Conservation (phyloP, 768 basidiomycete genomes). For the Podaxis sp. region DNA sequence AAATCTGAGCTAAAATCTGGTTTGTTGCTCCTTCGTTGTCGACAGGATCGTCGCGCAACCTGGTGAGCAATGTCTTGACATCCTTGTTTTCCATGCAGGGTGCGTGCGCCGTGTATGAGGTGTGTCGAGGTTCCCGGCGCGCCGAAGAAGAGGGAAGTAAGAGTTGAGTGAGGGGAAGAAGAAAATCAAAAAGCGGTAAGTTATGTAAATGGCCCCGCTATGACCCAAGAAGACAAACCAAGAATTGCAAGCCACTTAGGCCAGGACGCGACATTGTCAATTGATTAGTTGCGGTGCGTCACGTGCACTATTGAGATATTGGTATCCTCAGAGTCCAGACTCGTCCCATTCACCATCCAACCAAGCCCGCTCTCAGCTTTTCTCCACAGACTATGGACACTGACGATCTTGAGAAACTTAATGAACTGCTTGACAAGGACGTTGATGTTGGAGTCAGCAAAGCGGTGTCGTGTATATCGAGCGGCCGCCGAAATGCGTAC, state of each 20-base stretch:
- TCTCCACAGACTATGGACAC: constrained; percentile 46
- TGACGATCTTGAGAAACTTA: constrained; percentile 55
- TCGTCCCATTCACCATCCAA: background rate
- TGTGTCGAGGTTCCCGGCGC: background rate
- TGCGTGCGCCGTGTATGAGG: no score
- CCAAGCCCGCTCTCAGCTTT: background rate
- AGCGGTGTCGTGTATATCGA: no score
- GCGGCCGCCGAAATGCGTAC: no score
- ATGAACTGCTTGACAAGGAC: constrained; percentile 60
- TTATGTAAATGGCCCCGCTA: background rate
- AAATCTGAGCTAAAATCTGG: constrained; percentile 48
- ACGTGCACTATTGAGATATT: background rate
- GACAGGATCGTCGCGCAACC: constrained; percentile 59
- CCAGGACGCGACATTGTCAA: background rate
- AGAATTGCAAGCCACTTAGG: background rate
- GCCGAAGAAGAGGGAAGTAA: background rate
- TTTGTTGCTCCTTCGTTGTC: constrained; percentile 50
- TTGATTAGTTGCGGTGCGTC: background rate
- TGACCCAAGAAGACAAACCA: background rate
- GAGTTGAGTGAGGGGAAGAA: background rate
- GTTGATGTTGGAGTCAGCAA: no score
- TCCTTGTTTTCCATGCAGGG: constrained; percentile 24
- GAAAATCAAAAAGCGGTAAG: background rate
- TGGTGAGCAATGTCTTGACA: constrained; percentile 49
- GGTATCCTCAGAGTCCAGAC: background rate